Conservation (phyloP, 805 yeast species). For the Lipomyces kockii region DNA sequence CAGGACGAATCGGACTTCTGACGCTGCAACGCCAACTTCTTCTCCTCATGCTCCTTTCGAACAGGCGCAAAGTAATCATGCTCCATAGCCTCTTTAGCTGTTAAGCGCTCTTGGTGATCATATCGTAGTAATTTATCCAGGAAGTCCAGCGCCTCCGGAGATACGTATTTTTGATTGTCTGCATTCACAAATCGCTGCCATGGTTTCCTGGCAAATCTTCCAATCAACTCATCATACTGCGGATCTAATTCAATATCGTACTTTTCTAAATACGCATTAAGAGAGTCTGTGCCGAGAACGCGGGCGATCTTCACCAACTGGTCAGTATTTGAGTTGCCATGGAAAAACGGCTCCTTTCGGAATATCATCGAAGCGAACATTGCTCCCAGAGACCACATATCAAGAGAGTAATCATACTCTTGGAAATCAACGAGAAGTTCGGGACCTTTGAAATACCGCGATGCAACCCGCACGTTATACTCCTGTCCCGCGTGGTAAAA, state of each 20-base stretch:
- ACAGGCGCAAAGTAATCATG: conserved; percentile 54
- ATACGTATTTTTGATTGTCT: conserved; percentile 68
- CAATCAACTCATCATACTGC: conserved; percentile 75
- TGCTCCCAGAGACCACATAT: conserved; percentile 93
- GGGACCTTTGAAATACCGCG: conserved; percentile 92
- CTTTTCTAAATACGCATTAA: conserved; percentile 68
- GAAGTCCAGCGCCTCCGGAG: conserved; percentile 76
- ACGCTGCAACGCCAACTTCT: neutral
- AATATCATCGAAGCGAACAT: conserved; percentile 89
- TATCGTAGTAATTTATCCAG: conserved; percentile 78
- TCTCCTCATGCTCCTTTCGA: conserved; percentile 38
- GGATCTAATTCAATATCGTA: conserved; percentile 72
- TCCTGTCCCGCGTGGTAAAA: conserved; percentile 88
- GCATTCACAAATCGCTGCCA: conserved; percentile 79
- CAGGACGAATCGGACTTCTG: conserved; percentile 1
- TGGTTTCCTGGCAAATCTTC: conserved; percentile 79
- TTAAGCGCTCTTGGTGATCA: conserved; percentile 86
- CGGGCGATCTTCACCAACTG: conserved; percentile 88
- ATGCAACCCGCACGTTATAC: conserved; percentile 91
- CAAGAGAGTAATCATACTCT: conserved; percentile 88
- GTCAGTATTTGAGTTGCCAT: conserved; percentile 88
- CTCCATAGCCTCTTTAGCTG: conserved; percentile 86
- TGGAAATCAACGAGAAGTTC: conserved; percentile 84
- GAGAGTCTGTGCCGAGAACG: conserved; percentile 83
- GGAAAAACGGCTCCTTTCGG: conserved; percentile 89